Evolutionary conservation across 306 rosid species (phyloP), one percentile per base, ranked within the genome.

Genomic region (Sicyos baderoa): DNA sequence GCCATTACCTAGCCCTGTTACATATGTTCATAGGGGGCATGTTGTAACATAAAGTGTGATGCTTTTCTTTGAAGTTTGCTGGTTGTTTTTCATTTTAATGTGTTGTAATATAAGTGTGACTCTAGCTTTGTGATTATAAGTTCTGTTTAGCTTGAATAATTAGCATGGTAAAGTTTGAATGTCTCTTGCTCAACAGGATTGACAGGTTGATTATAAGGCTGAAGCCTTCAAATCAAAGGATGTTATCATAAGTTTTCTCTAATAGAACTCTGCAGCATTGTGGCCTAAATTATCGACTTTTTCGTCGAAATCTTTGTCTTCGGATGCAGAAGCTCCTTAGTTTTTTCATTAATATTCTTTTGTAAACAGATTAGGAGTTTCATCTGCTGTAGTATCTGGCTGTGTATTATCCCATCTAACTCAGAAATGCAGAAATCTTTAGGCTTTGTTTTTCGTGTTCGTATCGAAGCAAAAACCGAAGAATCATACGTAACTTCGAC

Each of bases 11-110:
- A 37, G 16, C 68, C 48, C 68, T 62, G 29, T 40, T 18, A 18
- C 68, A 62, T 62, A 2, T 40, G 25, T 61, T 23, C 68, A n/a
- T 17, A 17, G 17, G 68, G 68, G 68, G 4, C 25, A 37, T 29
- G 67, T 35, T 62, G 51, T 40, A 62, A 40, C 21, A 62, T 62
- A 9, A 40, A 18, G 68, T 37, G 50, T 62, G 68, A 17, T 62
- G 68, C 68, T 4, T 19, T n/a, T 40, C 23, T 7, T 60, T 35
- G 15, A 61, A 61, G 49, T 35, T 61, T 2, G 67, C 16, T n/a
- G 3, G 12, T 61, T 27, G 51, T 37, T 60, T 60, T 32, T 60
- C 44, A 16, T 60, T 29, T 32, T 15, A 3, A 1, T 60, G 12
- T 52, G 56, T 52, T 52, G 66, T 60, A 60, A 60, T 60, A 60